These are phyloP conservation scores for Globisporangium camurandrum DNA, from an alignment of 352 stramenopile species.

Conservation along the genomic window DNA sequence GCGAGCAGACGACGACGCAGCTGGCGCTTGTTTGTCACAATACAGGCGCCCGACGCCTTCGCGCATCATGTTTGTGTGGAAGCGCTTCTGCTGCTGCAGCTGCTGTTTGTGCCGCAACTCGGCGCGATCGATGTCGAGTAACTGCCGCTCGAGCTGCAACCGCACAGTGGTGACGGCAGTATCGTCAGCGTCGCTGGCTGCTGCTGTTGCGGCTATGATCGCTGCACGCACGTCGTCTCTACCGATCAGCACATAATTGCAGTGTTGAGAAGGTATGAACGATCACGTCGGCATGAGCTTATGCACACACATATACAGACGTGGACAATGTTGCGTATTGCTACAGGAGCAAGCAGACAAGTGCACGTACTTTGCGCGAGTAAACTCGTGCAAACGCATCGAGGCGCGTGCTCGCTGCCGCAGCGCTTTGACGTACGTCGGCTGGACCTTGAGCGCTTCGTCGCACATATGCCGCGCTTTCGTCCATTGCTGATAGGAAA, in stretches of 20 bases:
- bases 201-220: slow-evolving; percentile 5
- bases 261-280: too few relatives aligned
- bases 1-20: too few relatives aligned
- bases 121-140: slow-evolving; percentile 39
- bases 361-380: slow-evolving; percentile 48
- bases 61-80: slow-evolving; percentile 76
- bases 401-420: slow-evolving; percentile 59
- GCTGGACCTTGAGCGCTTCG: slow-evolving; percentile 41
- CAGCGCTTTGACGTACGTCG: slow-evolving; percentile 39
- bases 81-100: slow-evolving; percentile 32
- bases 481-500: slow-evolving; percentile 37
- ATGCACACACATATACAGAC: too few relatives aligned
- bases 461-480: slow-evolving; percentile 57
- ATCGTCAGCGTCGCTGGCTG: slow-evolving; percentile 1
- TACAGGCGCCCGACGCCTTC: slow-evolving; percentile 65
- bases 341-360: neutral
- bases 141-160: slow-evolving; percentile 34
- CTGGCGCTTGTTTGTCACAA: slow-evolving; percentile 52
- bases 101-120: slow-evolving; percentile 32
- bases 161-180: slow-evolving; percentile 3
- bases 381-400: slow-evolving; percentile 37
- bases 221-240: slow-evolving; percentile 28
- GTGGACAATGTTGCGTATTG: neutral
- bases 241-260: too few relatives aligned
- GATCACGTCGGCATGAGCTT: too few relatives aligned